Evolutionary conservation across 2,329 filamentous ascomycete genomes (phyloP).

Genomic region (Paracamarosporium sp.): DNA sequence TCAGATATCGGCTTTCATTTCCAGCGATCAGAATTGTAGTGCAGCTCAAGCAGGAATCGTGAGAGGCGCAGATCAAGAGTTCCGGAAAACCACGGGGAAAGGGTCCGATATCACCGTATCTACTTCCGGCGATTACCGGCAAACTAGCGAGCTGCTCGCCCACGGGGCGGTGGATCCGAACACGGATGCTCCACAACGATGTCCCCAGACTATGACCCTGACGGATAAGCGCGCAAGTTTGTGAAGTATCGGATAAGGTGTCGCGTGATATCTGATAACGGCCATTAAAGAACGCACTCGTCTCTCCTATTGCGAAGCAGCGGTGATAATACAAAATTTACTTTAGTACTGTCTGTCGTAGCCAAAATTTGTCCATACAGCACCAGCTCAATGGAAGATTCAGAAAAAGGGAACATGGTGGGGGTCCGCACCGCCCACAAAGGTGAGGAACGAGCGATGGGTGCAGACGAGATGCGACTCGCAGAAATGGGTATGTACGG

Average conservation of each 20-base stretch:
- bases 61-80: too few species aligned
- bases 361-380: not conserved
- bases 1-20: not conserved
- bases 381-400: not conserved
- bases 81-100: constrained; percentile 4
- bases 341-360: not conserved
- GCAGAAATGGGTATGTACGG: constrained; percentile 13
- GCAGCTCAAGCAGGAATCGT: not conserved
- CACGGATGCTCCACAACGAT: not conserved
- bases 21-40: not conserved
- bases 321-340: not conserved
- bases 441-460: not conserved
- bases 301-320: not conserved
- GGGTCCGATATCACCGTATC: not conserved
- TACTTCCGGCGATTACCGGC: not conserved
- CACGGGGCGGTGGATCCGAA: not conserved
- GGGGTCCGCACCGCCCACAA: not conserved
- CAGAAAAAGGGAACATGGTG: not conserved
- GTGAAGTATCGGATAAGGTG: not conserved
- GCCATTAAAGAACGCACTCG: not conserved
- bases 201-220: constrained; percentile 3
- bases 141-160: not conserved
- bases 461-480: constrained; percentile 12
- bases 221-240: not conserved
- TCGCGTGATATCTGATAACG: constrained; percentile 7